Percentiles rank a stretch among this genome's conserved stretches.
These are phyloP conservation scores for Rubia occidens DNA, from an alignment of 305 asterid species.

Conservation along the genomic window DNA sequence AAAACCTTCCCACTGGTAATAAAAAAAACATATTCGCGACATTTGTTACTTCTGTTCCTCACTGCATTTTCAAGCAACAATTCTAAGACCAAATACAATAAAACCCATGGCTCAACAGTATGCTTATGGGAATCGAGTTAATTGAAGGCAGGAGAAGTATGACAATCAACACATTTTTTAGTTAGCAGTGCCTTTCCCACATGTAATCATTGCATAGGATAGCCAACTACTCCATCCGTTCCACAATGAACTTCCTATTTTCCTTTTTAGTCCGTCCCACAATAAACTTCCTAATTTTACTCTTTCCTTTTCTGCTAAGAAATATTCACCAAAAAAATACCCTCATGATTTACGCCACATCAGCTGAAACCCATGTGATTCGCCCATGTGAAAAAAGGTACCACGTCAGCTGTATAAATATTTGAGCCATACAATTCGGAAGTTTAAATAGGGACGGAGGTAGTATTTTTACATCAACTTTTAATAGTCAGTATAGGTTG, in stretches of 20 bases:
- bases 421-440: too few species aligned
- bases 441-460: too few species aligned
- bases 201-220: background rate
- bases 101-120: background rate
- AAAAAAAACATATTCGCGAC: background rate
- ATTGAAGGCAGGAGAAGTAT: background rate
- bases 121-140: background rate
- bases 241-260: too few species aligned
- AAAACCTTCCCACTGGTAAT: background rate
- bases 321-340: too few species aligned
- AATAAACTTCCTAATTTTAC: too few species aligned
- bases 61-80: background rate
- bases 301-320: too few species aligned
- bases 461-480: background rate
- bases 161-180: background rate
- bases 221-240: background rate
- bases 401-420: too few species aligned
- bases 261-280: too few species aligned
- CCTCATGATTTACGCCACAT: too few species aligned
- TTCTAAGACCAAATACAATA: background rate
- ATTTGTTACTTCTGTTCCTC: background rate
- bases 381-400: too few species aligned
- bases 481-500: background rate
- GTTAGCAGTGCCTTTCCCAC: background rate
- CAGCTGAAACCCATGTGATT: too few species aligned